Base-by-base conservation (phyloP, 768 basidiomycete species). In the Lentinula boryana region DNA sequence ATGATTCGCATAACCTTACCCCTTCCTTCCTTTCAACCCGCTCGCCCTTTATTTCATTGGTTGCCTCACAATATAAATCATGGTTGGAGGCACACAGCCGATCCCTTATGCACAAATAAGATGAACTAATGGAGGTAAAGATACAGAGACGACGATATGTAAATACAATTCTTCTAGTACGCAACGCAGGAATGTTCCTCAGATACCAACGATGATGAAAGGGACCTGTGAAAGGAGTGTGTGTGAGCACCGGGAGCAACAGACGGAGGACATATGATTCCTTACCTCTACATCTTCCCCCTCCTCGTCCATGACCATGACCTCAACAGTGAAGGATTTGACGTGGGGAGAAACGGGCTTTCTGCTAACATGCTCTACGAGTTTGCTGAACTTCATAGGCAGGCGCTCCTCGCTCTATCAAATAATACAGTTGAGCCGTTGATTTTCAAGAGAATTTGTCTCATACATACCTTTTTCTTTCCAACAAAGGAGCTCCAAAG, bases 301-400 rank as follows among this genome's bases (percentile, higher is more conserved):
- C 12, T 91, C 84, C 68, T 93, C 93, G 68, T 98, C 95, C 60
- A 84, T 85, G 27, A 89, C 89, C 93, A 98, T 96, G 52, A 98
- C 85, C 75, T 98, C 97, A 13, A 95, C 92, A 48, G 96, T 80
- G 41, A 98, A 80, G 67, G 93, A 88, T 68, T 87, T 94, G 61
- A 82, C 81, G 69, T 94, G 87, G 8, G 90, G 84, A 12, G 87
- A 87, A 62, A 98, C 83, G 5, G 93, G 85, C 76, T 95, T 98
- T 85, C 93, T 98, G 79, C 91, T 94, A 60, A 99, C 94, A 58
- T 82, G 82, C 72, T 98, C 96, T 9, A 96, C 95, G 32, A 99
- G 80, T 63, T 88, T 86, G 72, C 87, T 91, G 76, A 99, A 93
- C 68, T 84, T 88, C 93, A 97, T 90, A 5, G 84, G 82, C 63